Conservation (phyloP, 176 grass and related monocot genomes). For the Ampelocalamus luodianensis region DNA sequence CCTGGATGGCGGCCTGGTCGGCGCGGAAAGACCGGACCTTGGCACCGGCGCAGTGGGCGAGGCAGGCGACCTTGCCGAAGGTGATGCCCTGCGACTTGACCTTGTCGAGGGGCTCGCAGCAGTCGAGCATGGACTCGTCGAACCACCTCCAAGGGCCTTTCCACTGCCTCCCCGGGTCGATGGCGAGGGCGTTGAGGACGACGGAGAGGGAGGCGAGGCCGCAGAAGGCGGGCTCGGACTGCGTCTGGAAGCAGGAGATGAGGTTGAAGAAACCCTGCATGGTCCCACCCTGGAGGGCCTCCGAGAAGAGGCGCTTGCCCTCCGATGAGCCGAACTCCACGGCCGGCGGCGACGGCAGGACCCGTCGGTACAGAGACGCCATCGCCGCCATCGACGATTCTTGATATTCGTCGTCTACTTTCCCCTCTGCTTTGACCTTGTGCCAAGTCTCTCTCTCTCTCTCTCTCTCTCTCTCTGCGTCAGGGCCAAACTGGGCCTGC, state of each 20-base stretch:
- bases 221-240: constrained; percentile 86
- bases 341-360: constrained; percentile 78
- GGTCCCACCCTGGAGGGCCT: constrained; percentile 70
- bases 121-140: constrained; percentile 98
- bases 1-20: constrained; percentile 56
- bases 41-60: constrained; percentile 84
- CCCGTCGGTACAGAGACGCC: constrained; percentile 75
- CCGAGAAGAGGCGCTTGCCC: constrained; percentile 76
- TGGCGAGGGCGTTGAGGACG: constrained; percentile 85
- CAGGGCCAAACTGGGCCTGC: too few species aligned
- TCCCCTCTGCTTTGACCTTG: too few species aligned
- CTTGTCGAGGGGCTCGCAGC: constrained; percentile 87
- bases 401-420: too few species aligned
- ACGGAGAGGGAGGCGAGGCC: constrained; percentile 79
- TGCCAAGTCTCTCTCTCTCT: too few species aligned
- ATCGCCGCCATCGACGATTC: constrained; percentile 43
- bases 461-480: too few species aligned
- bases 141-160: constrained; percentile 98
- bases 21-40: constrained; percentile 72
- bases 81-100: constrained; percentile 78
- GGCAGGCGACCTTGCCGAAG: constrained; percentile 84
- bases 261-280: constrained; percentile 86
- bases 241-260: constrained; percentile 82
- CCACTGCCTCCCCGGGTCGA: constrained; percentile 68
- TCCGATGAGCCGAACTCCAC: constrained; percentile 86